These are phyloP conservation scores for Cutaneotrichosporon sp. DNA, from an alignment of 1,284 basidiomycete genomes.

Conservation along the genomic window DNA sequence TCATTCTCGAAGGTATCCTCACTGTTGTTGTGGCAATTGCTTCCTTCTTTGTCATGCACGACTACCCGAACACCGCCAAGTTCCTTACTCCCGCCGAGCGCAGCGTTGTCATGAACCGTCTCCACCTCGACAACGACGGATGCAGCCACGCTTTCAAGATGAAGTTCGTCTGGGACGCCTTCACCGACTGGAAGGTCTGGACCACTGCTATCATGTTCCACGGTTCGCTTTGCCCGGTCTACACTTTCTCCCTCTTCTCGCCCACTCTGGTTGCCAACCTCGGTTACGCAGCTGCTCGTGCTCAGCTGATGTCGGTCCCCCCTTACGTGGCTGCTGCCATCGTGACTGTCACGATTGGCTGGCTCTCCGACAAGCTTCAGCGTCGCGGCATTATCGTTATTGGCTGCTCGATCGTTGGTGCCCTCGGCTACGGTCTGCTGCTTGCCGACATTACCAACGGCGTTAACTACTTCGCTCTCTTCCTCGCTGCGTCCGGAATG, in stretches of 20 bases:
- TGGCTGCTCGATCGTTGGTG: slow-evolving; percentile 37
- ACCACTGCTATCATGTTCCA: slow-evolving; percentile 28
- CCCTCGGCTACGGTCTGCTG: slow-evolving; percentile 34
- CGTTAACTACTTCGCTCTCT: slow-evolving; percentile 54
- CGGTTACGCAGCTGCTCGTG: slow-evolving; percentile 63
- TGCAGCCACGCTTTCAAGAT: slow-evolving; percentile 33
- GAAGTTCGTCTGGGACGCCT: slow-evolving; percentile 28
- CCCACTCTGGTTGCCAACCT: slow-evolving; percentile 38
- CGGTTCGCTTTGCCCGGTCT: slow-evolving; percentile 55
- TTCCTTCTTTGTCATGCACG: slow-evolving; percentile 71
- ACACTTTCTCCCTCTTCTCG: slow-evolving; percentile 58
- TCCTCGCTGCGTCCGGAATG: slow-evolving; percentile 56
- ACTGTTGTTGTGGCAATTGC: slow-evolving; percentile 62
- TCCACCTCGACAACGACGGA: slow-evolving; percentile 33
- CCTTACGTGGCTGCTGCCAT: slow-evolving; percentile 38
- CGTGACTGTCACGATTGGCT: slow-evolving; percentile 37
- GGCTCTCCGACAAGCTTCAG: slow-evolving; percentile 39
- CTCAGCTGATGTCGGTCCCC: slow-evolving; percentile 55
- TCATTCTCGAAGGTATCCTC: slow-evolving; percentile 68
- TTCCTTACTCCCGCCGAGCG: slow-evolving; percentile 67
- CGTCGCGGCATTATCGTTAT: slow-evolving; percentile 41
- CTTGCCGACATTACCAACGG: slow-evolving; percentile 40
- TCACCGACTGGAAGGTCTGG: slow-evolving; percentile 43
- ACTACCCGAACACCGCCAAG: slow-evolving; percentile 73
- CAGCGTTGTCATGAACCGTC: slow-evolving; percentile 22